A percentile compares a stretch with the other conserved stretches of the same genome.
These are phyloP conservation scores for Fusarium sp. DNA, from an alignment of 2,329 filamentous ascomycete genomes.

Conservation along the genomic window DNA sequence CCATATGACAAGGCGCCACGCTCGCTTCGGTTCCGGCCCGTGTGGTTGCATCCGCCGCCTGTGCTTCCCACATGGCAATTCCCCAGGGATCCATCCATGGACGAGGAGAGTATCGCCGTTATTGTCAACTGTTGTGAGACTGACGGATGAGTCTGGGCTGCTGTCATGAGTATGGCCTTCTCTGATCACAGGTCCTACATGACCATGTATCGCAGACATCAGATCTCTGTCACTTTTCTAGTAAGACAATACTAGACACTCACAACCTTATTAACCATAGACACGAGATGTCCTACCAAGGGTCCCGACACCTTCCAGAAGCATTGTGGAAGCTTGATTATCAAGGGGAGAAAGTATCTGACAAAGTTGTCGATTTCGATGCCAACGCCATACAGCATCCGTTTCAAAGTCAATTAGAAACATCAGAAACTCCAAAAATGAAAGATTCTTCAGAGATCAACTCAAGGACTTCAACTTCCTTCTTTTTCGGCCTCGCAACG, in stretches of 20 bases:
- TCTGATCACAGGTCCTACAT: background rate
- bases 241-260: background rate
- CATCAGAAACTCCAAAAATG: background rate
- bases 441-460: background rate
- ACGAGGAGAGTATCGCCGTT: background rate
- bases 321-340: slow-evolving; percentile 2
- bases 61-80: slow-evolving; percentile 43
- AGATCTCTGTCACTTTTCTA: background rate
- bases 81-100: slow-evolving; percentile 18
- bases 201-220: background rate
- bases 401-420: background rate
- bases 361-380: background rate
- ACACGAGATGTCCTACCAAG: background rate
- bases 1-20: slow-evolving; percentile 10
- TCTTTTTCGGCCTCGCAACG: background rate
- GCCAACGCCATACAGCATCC: background rate
- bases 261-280: background rate
- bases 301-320: slow-evolving; percentile 22
- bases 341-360: background rate
- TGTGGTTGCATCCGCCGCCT: slow-evolving; percentile 24
- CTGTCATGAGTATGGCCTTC: background rate
- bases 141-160: background rate
- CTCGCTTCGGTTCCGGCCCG: slow-evolving; percentile 20
- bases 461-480: background rate
- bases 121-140: background rate